Conservation (phyloP, 2,329 filamentous ascomycete genomes). For the Ophiocordyceps camponoti-saundersi region DNA sequence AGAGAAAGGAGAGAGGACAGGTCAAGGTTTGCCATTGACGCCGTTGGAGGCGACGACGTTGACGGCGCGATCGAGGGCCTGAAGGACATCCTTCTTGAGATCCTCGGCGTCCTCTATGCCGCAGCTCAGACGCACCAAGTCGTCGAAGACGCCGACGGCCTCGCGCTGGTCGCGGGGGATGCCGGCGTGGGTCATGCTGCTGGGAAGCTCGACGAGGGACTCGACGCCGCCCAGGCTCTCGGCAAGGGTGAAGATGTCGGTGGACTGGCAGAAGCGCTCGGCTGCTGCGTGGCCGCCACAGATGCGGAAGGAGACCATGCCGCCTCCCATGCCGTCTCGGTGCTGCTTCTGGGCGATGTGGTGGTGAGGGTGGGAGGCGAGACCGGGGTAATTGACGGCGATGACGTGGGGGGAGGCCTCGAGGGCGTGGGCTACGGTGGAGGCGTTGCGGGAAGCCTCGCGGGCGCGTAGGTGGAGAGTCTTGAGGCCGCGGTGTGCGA, state of each 20-base stretch:
- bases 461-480: constrained; percentile 85
- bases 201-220: constrained; percentile 78
- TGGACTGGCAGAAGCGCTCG: constrained; percentile 80
- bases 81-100: constrained; percentile 63
- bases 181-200: constrained; percentile 92
- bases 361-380: constrained; percentile 74
- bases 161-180: constrained; percentile 85
- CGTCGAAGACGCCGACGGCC: constrained; percentile 85
- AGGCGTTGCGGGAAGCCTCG: constrained; percentile 71
- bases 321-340: constrained; percentile 82
- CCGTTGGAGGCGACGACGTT: constrained; percentile 11
- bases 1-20: not conserved
- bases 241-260: constrained; percentile 80
- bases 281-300: constrained; percentile 72
- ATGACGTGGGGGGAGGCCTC: constrained; percentile 69
- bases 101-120: constrained; percentile 86
- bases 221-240: constrained; percentile 89
- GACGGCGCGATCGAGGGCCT: constrained; percentile 66
- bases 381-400: constrained; percentile 87
- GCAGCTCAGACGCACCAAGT: constrained; percentile 83
- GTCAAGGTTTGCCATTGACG: constrained; percentile 7
- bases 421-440: constrained; percentile 57
- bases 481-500: constrained; percentile 91
- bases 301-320: constrained; percentile 95
- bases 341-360: constrained; percentile 80